Evolutionary conservation across 352 stramenopile species (phyloP).

Genomic region (Pseudoperonospora humuli): DNA sequence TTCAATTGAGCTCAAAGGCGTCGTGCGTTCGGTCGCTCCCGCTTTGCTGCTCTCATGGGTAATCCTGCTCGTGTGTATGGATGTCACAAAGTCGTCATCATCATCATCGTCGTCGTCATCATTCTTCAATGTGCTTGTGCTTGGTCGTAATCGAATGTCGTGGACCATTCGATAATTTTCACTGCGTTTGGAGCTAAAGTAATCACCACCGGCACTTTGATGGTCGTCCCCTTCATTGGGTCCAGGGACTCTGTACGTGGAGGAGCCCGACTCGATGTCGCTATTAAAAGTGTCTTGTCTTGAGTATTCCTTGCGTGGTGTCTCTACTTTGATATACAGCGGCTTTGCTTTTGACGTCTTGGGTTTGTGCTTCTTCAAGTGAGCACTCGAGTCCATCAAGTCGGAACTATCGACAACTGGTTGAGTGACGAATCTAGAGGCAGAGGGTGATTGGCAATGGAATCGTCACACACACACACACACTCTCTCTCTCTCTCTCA

Average conservation of each 20-base stretch:
- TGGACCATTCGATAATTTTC: too few species aligned
- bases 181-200: too few species aligned
- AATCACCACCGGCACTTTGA: too few species aligned
- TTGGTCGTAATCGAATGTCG: too few species aligned
- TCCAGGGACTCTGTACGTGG: too few species aligned
- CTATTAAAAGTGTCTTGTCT: background rate
- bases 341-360: background rate
- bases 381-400: background rate
- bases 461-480: too few species aligned
- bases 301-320: background rate
- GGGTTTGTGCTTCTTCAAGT: background rate
- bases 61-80: slow-evolving; percentile 4
- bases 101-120: slow-evolving; percentile 8
- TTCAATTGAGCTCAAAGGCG: slow-evolving; percentile 31
- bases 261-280: background rate
- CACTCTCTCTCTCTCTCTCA: too few species aligned
- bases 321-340: background rate
- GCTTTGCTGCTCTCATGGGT: slow-evolving; percentile 17
- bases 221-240: too few species aligned
- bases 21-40: slow-evolving; percentile 17
- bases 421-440: too few species aligned
- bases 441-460: too few species aligned
- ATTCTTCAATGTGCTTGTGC: too few species aligned
- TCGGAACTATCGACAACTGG: too few species aligned
- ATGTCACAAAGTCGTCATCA: background rate